phyloP scores from a whole-genome alignment of 148 eudicot genomes.

The Rheum nobile region DNA sequence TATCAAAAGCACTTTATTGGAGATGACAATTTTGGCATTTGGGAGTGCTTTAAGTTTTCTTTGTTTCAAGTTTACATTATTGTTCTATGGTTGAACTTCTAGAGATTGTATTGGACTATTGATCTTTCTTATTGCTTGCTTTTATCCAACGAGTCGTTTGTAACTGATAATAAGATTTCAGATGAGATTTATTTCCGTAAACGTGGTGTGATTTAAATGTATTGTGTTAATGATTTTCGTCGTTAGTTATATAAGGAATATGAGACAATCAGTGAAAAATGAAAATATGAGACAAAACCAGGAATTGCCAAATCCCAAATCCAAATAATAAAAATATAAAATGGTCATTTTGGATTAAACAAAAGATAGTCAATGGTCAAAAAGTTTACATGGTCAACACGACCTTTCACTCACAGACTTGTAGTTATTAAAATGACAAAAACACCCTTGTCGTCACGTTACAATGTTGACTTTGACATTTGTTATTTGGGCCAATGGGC shows the following conservation, averaged over 20 bases:
- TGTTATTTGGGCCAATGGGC: too few species aligned
- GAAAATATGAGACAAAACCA: neutral
- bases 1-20: neutral
- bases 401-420: neutral
- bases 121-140: neutral
- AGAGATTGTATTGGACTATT: neutral
- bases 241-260: too few species aligned
- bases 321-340: neutral
- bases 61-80: neutral
- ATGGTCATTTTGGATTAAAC: neutral
- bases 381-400: neutral
- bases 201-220: too few species aligned
- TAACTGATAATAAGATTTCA: too few species aligned
- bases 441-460: neutral
- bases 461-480: neutral
- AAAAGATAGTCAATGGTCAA: slow-evolving; percentile 3
- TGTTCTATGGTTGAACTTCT: neutral
- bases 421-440: neutral
- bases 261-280: too few species aligned
- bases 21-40: slow-evolving; percentile 1
- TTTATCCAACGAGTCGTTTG: too few species aligned
- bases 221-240: too few species aligned
- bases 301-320: neutral
- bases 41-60: neutral
- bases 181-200: too few species aligned